A percentile compares a stretch with the other conserved stretches of the same genome.
Evolutionary conservation across 495 filamentous ascomycete species (phyloP).

Genomic region (Niebla homalea): DNA sequence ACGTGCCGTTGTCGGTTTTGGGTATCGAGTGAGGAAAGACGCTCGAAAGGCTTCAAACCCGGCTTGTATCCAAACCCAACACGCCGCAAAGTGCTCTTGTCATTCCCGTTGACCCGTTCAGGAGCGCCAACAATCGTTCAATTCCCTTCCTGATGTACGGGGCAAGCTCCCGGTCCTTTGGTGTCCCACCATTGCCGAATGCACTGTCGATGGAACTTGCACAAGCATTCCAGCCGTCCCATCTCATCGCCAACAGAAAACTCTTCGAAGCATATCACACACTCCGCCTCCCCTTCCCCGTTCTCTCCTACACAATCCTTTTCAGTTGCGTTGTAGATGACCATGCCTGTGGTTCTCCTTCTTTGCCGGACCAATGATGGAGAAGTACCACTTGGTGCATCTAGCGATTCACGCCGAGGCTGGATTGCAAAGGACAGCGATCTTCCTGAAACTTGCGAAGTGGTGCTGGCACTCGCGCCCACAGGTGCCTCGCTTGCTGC

Average conservation of each 20-base stretch:
- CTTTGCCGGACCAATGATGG: slow-evolving; percentile 2
- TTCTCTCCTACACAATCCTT: slow-evolving; percentile 76
- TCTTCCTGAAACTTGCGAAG: slow-evolving; percentile 9
- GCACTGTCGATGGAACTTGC: slow-evolving; percentile 60
- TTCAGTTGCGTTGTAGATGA: slow-evolving; percentile 70
- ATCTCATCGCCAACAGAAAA: slow-evolving; percentile 75
- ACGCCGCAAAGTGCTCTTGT: background rate
- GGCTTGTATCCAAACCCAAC: background rate
- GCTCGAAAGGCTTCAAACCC: no score
- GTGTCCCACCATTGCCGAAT: slow-evolving; percentile 21
- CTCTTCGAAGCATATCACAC: slow-evolving; percentile 92
- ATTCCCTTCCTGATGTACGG: slow-evolving; percentile 16
- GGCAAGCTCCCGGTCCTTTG: slow-evolving; percentile 17
- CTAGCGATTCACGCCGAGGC: slow-evolving; percentile 1
- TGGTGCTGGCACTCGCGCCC: slow-evolving; percentile 8
- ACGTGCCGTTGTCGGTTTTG: no score
- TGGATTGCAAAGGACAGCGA: background rate
- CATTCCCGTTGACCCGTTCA: background rate
- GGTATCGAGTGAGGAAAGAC: no score
- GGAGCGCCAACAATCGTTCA: background rate
- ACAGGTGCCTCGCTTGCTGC: slow-evolving; percentile 12
- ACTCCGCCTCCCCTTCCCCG: slow-evolving; percentile 46
- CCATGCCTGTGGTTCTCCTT: slow-evolving; percentile 31
- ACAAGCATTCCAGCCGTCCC: slow-evolving; percentile 80
- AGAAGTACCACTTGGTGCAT: background rate